Conservation (phyloP, 768 basidiomycete species). For the Russula compacta region DNA sequence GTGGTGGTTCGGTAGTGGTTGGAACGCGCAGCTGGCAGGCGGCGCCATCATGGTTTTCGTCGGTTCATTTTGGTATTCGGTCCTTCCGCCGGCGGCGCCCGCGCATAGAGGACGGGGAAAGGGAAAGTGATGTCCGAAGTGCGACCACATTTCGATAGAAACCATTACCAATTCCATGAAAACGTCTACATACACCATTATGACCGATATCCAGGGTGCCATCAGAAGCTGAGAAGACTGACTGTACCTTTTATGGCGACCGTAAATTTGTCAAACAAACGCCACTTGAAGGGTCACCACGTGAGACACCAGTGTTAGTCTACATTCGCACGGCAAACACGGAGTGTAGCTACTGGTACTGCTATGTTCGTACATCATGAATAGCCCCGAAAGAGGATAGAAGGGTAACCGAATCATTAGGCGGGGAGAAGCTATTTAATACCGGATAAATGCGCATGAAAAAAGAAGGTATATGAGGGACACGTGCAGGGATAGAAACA, state of each 20-base stretch:
- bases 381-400: slow-evolving; percentile 27
- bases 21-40: slow-evolving; percentile 52
- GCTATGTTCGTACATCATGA: slow-evolving; percentile 12
- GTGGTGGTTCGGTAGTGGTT: slow-evolving; percentile 74
- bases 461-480: not conserved
- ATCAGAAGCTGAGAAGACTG: not conserved
- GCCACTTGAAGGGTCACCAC: not conserved
- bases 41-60: slow-evolving; percentile 71
- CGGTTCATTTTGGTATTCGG: slow-evolving; percentile 51
- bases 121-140: not conserved
- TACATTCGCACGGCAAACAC: slow-evolving; percentile 16
- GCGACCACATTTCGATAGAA: too few species aligned
- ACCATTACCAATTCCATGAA: too few species aligned
- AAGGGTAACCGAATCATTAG: slow-evolving; percentile 12
- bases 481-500: not conserved
- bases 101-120: slow-evolving; percentile 5
- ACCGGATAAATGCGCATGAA: slow-evolving; percentile 17
- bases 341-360: not conserved
- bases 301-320: slow-evolving; percentile 4
- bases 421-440: not conserved
- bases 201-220: too few species aligned
- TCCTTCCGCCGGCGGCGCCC: slow-evolving; percentile 7
- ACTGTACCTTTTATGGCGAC: not conserved
- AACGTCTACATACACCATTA: too few species aligned
- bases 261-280: not conserved